Conservation (phyloP, 2,329 filamentous ascomycete genomes). For the Cordyceps javanica region DNA sequence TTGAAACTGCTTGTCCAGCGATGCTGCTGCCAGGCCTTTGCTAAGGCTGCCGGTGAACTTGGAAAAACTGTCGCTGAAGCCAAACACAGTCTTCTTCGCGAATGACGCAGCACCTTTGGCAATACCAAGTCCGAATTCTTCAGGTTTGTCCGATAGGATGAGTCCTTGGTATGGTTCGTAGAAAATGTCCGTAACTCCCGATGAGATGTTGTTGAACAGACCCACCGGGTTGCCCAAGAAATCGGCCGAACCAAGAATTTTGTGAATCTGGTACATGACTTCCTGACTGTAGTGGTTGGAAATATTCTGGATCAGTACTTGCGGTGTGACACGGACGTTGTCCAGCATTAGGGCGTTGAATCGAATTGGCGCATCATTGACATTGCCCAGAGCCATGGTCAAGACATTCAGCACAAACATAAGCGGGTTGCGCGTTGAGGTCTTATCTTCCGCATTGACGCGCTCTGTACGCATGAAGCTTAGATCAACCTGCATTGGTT, state of each 20-base stretch:
- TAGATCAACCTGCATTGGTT: conserved; percentile 95
- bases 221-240: conserved; percentile 97
- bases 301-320: conserved; percentile 77
- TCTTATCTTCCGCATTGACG: conserved; percentile 92
- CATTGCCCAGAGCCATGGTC: conserved; percentile 98
- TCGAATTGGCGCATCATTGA: conserved; percentile 93
- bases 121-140: conserved; percentile 90
- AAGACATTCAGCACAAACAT: conserved; percentile 99
- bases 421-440: conserved; percentile 82
- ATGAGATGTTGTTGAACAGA: conserved; percentile 96
- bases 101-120: conserved; percentile 96
- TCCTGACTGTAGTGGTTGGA: conserved; percentile 96
- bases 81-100: conserved; percentile 97
- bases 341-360: conserved; percentile 92
- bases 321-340: conserved; percentile 85
- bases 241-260: conserved; percentile 93
- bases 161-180: conserved; percentile 98
- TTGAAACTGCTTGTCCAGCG: conserved; percentile 97
- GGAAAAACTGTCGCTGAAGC: conserved; percentile 93
- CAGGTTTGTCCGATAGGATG: conserved; percentile 90
- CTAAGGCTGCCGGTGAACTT: conserved; percentile 97
- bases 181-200: conserved; percentile 95
- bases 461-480: conserved; percentile 96
- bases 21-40: conserved; percentile 91
- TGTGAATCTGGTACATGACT: conserved; percentile 90